phyloP scores from a whole-genome alignment of 257 asterid genomes.

The Solanum rostratum region DNA sequence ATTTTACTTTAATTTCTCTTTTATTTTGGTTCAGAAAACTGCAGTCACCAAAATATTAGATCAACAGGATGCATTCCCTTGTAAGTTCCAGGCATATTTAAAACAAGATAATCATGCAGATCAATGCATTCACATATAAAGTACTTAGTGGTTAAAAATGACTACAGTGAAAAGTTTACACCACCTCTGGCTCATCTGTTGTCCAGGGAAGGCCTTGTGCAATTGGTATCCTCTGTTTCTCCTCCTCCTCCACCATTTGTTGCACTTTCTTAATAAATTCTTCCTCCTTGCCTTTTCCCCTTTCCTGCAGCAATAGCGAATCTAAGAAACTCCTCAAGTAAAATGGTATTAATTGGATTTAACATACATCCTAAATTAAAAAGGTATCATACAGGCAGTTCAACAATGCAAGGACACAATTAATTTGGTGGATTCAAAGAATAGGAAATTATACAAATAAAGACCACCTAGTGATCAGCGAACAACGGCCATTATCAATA shows the following conservation, averaged over 20 bases:
- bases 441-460: background rate
- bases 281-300: conserved; percentile 83
- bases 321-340: background rate
- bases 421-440: background rate
- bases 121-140: background rate
- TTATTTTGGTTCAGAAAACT: background rate
- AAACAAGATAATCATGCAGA: background rate
- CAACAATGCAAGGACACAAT: background rate
- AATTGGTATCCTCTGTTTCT: conserved; percentile 64
- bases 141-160: background rate
- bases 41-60: background rate
- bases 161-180: background rate
- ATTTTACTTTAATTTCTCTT: background rate
- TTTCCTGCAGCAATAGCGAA: conserved; percentile 41
- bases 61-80: background rate
- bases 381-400: background rate
- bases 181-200: conserved; percentile 96
- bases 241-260: conserved; percentile 68
- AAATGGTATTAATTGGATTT: background rate
- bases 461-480: background rate
- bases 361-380: background rate
- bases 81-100: background rate
- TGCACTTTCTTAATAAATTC: conserved; percentile 65
- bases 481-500: background rate
- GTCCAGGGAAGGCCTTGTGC: conserved; percentile 99